These are phyloP conservation scores for Aspergillus ostianus DNA, from an alignment of 495 filamentous ascomycete species.

Conservation along the genomic window DNA sequence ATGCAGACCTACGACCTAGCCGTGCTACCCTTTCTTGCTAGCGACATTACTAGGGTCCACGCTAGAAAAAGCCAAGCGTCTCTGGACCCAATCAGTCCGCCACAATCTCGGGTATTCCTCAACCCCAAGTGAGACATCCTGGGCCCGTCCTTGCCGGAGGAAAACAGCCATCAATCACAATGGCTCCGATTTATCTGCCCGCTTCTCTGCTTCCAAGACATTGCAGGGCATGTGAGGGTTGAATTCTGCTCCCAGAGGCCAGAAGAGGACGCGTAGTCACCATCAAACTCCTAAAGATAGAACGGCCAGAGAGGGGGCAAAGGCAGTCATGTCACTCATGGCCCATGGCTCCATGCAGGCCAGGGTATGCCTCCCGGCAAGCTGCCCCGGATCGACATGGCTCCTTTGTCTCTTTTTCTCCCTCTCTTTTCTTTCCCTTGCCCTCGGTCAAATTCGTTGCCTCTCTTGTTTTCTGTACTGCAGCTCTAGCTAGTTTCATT, in stretches of 20 bases:
- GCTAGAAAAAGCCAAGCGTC: slow-evolving; percentile 26
- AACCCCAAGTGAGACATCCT: slow-evolving; percentile 18
- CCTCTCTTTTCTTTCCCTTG: not conserved
- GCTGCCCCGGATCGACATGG: slow-evolving; percentile 23
- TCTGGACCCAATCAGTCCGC: slow-evolving; percentile 17
- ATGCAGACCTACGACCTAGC: not conserved
- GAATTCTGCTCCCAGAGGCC: not conserved
- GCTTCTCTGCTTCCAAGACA: slow-evolving; percentile 16
- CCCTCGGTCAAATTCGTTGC: not conserved
- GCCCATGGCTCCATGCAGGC: not conserved
- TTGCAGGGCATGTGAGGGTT: slow-evolving; percentile 19
- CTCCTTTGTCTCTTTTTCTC: not conserved
- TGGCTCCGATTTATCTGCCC: not conserved
- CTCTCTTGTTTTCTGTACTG: not conserved
- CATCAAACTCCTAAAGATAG: slow-evolving; percentile 6
- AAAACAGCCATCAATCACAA: slow-evolving; percentile 1
- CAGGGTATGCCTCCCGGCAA: slow-evolving; percentile 11
- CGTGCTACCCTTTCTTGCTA: slow-evolving; percentile 1
- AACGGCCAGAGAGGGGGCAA: not conserved
- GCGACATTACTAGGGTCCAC: slow-evolving; percentile 11
- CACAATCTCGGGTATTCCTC: slow-evolving; percentile 5
- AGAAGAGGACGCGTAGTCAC: not conserved
- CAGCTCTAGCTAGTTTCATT: not conserved
- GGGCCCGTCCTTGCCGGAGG: slow-evolving; percentile 9
- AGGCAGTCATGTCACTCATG: slow-evolving; percentile 1